Evolutionary conservation across 768 basidiomycete genomes (phyloP), one percentile per base, ranked within the genome.

Genomic region (Trametes sanguinea): DNA sequence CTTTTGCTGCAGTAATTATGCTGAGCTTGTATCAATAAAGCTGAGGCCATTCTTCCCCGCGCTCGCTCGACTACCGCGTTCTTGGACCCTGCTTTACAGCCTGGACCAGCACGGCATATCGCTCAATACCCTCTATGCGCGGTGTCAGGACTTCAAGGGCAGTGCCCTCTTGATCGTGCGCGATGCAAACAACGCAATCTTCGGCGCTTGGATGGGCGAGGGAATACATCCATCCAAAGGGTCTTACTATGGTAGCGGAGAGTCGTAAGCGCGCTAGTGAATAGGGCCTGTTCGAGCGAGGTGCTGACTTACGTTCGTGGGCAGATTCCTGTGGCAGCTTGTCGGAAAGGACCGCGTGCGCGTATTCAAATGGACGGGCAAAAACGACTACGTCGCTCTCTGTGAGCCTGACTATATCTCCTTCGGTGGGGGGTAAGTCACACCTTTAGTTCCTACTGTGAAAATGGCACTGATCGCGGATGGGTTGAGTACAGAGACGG

Each of bases 21-120:
- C 3, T 22, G 51, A 51, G 43, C 50, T 22, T 8, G 32, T 16
- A 16, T 50, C 3, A 16, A 7, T 16, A n/a, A 54, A 94, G 92
- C 77, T 95, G 29, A 87, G 91, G 0, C 74, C 85, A 1, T 78
- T 86, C 60, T 80, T 95, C 1, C 89, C 93, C 0, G 85, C 92
- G 0, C 81, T 95, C 6, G 78, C 84, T 1, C 87, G 89, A 4
- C 83, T 95, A 16, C 81, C 88, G 0, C 78, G 80, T 6, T 76
- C 80, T 32, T 96, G 94, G 94, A 82, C 82, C 0, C 82, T 95
- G 0, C 75, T 94, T 5, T 95, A 95, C 76, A 95, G 93, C 14
- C 81, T 97, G 16, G 96, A 98, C 69, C 95, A 97, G 69, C 91
- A 98, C 67, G 96, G 96, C 0, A 94, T 95, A 47, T 95, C 94